Evolutionary conservation across 192 early-diverging fungal species (phyloP), one percentile per base, ranked within the genome.

Genomic region (Gamsiella multidivaricata): DNA sequence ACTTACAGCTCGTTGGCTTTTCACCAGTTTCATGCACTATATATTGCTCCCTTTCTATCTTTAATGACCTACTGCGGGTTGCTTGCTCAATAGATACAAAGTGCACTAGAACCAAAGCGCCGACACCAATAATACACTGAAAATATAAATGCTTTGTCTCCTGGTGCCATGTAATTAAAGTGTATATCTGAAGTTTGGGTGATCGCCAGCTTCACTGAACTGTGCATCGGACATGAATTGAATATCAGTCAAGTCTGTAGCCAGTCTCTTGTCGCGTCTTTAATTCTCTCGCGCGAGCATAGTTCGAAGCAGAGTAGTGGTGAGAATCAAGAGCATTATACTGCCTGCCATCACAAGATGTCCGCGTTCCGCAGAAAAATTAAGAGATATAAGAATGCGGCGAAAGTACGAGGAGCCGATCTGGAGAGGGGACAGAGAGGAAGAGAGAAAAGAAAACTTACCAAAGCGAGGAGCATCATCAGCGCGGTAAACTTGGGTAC

Each of bases 401-500:
- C 7, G 39, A 41, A 14, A 41, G 39, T 10, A 14, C 7, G 39
- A 41, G 39, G 14, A 14, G 18, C 3, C 12, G 33, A 10, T 4
- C 9, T 2, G 17, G 34, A 23, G 54, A 12, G 22, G 22, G 8
- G 15, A 20, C 4, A 17, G 25, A 33, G 9, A 33, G 18, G 53
- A 33, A 33, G 14, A 23, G 34, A 57, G 17, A 39, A 57, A n/a
- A 23, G 36, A 41, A 57, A 5, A 57, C 26, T n/a, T 72, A 72
- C 70, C 54, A 36, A 85, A 90, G 22, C 81, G 72, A 15, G 89
- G 89, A 0, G 62, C 70, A 28, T 90, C 88, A 6, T 45, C 33
- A 5, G 65, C 47, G n/a, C 84, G 75, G 37, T 90, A 90, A 46
- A 90, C 83, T 53, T 90, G 89, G 22, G 88, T 84, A 8, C 89